These are phyloP conservation scores for barrel medic (Medicago truncatula) DNA, from an alignment of 306 rosid species.

Conservation along the genomic window DNA sequence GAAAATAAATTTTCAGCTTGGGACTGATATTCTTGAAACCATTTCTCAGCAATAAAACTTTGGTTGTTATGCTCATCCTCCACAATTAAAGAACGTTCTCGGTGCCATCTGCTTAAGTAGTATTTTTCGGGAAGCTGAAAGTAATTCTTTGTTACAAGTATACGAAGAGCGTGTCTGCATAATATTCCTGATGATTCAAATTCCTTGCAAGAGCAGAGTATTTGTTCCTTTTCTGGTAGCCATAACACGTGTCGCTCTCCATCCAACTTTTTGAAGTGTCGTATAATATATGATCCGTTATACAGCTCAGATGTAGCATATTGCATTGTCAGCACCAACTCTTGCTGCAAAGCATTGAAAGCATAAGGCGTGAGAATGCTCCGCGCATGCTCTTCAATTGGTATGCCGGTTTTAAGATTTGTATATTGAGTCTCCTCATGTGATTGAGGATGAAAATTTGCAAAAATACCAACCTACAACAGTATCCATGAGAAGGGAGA, in stretches of 20 bases:
- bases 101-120: slow-evolving; percentile 74
- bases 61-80: slow-evolving; percentile 52
- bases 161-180: slow-evolving; percentile 83
- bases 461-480: slow-evolving; percentile 74
- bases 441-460: slow-evolving; percentile 64
- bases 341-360: slow-evolving; percentile 81
- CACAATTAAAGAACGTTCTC: slow-evolving; percentile 60
- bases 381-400: slow-evolving; percentile 87
- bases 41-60: slow-evolving; percentile 53
- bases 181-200: slow-evolving; percentile 90
- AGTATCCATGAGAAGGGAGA: slow-evolving; percentile 39
- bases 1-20: slow-evolving; percentile 72
- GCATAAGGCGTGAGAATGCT: slow-evolving; percentile 84
- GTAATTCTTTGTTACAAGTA: slow-evolving; percentile 71
- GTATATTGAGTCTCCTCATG: slow-evolving; percentile 64
- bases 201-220: slow-evolving; percentile 95
- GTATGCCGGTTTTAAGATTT: slow-evolving; percentile 76
- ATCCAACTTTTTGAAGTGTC: slow-evolving; percentile 82
- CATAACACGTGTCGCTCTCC: slow-evolving; percentile 73
- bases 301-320: slow-evolving; percentile 82
- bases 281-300: slow-evolving; percentile 71
- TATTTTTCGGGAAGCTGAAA: slow-evolving; percentile 92
- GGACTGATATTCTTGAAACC: slow-evolving; percentile 85
- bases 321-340: slow-evolving; percentile 75
- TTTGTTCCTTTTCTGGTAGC: slow-evolving; percentile 74